Evolutionary conservation across 352 stramenopile genomes (phyloP).

Genomic region (Discostella stelligera): DNA sequence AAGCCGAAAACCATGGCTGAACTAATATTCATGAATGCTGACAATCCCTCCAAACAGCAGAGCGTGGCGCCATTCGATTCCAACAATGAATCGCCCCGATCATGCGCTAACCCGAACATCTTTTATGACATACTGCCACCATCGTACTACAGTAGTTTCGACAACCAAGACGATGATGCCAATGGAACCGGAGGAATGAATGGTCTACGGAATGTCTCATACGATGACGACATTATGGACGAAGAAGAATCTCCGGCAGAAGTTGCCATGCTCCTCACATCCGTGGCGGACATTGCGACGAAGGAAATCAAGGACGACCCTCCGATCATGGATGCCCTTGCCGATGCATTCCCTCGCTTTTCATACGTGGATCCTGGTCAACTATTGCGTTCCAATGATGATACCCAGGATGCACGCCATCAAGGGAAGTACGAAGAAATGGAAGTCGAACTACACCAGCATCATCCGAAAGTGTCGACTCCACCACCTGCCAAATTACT

Average conservation of each 20-base stretch:
- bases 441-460: neutral
- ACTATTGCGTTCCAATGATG: neutral
- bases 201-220: neutral
- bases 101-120: neutral
- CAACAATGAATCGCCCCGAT: neutral
- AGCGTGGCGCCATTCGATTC: neutral
- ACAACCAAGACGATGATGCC: neutral
- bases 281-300: constrained; percentile 30
- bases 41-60: neutral
- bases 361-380: neutral
- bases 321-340: constrained; percentile 24
- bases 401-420: neutral
- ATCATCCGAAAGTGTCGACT: neutral
- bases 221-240: constrained; percentile 2
- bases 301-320: constrained; percentile 40
- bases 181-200: neutral
- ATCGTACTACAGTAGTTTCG: neutral
- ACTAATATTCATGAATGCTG: neutral
- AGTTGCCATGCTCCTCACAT: constrained; percentile 39
- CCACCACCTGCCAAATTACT: neutral
- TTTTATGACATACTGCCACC: neutral
- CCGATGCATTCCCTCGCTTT: constrained; percentile 17
- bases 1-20: neutral
- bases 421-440: neutral
- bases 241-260: constrained; percentile 33